These are phyloP conservation scores for Polytrichum formosum DNA, from an alignment of 225 moss, liverwort and hornwort species.

Conservation along the genomic window DNA sequence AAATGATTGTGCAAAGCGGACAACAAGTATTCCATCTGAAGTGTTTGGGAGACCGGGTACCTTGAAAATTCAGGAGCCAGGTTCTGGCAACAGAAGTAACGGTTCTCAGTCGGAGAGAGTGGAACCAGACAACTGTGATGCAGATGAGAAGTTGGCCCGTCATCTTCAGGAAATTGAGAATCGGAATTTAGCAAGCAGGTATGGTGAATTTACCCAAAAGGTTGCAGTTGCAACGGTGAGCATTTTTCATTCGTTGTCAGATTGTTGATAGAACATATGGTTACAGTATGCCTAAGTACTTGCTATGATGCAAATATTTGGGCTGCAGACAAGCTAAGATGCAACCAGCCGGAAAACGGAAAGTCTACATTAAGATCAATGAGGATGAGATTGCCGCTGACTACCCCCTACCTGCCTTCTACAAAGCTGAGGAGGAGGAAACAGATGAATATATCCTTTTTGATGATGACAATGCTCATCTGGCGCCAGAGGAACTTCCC, in stretches of 20 bases:
- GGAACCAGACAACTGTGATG: constrained; percentile 36
- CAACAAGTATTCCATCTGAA: constrained; percentile 7
- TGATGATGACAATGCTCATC: constrained; percentile 53
- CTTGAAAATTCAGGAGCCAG: constrained; percentile 44
- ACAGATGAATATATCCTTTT: constrained; percentile 81
- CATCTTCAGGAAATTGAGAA: constrained; percentile 84
- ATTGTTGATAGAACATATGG: no score
- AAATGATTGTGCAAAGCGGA: constrained; percentile 41
- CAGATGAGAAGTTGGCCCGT: constrained; percentile 74
- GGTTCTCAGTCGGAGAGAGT: constrained; percentile 6
- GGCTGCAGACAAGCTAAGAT: constrained; percentile 23
- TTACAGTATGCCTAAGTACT: no score
- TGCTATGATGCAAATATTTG: no score
- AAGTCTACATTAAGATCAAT: constrained; percentile 85
- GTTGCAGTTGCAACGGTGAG: neutral
- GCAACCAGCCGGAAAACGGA: constrained; percentile 61
- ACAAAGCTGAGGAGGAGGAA: constrained; percentile 81
- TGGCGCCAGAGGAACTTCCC: constrained; percentile 77
- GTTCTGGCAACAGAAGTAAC: constrained; percentile 11
- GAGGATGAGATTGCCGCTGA: constrained; percentile 89
- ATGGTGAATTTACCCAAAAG: neutral
- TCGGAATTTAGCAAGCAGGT: constrained; percentile 47
- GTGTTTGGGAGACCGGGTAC: constrained; percentile 24
- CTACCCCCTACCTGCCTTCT: constrained; percentile 85
- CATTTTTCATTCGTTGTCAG: no score